Evolutionary conservation across 768 basidiomycete species (phyloP).

Genomic region (Pulveroboletus frians): DNA sequence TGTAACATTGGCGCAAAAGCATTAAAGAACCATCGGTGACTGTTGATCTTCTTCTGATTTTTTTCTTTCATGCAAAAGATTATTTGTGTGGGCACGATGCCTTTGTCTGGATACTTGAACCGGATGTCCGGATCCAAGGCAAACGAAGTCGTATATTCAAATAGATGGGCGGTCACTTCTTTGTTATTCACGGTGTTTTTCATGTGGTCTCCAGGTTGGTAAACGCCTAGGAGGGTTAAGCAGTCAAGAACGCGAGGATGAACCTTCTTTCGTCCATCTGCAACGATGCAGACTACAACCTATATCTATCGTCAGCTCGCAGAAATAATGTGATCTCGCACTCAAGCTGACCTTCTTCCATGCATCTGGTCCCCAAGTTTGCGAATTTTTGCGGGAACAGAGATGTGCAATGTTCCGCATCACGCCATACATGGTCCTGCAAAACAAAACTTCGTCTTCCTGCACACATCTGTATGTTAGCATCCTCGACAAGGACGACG

Average conservation of each 20-base stretch:
- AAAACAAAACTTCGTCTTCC: conserved; percentile 89
- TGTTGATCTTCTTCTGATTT: conserved; percentile 97
- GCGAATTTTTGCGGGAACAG: conserved; percentile 81
- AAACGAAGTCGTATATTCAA: conserved; percentile 84
- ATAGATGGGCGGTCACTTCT: conserved; percentile 69
- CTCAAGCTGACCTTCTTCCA: conserved; percentile 77
- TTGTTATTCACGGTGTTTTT: conserved; percentile 66
- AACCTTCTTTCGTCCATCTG: conserved; percentile 78
- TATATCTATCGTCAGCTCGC: conserved; percentile 23
- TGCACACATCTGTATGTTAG: conserved; percentile 26
- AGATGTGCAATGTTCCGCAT: conserved; percentile 83
- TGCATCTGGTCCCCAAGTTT: conserved; percentile 93
- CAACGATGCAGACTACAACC: conserved; percentile 91
- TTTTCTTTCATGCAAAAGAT: conserved; percentile 89
- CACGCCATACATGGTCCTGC: conserved; percentile 90
- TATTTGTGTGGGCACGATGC: conserved; percentile 91
- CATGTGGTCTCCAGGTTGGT: conserved; percentile 66
- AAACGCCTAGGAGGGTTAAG: conserved; percentile 88
- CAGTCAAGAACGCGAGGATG: conserved; percentile 85
- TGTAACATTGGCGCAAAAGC: conserved; percentile 81
- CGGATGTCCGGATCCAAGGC: conserved; percentile 73
- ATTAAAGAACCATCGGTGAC: conserved; percentile 97
- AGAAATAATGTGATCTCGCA: background rate
- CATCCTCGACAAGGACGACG: background rate
- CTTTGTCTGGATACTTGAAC: conserved; percentile 87